Evolutionary conservation across 176 grass and related monocot genomes (phyloP), one percentile per base, ranked within the genome.

Genomic region (Triticum urartu): DNA sequence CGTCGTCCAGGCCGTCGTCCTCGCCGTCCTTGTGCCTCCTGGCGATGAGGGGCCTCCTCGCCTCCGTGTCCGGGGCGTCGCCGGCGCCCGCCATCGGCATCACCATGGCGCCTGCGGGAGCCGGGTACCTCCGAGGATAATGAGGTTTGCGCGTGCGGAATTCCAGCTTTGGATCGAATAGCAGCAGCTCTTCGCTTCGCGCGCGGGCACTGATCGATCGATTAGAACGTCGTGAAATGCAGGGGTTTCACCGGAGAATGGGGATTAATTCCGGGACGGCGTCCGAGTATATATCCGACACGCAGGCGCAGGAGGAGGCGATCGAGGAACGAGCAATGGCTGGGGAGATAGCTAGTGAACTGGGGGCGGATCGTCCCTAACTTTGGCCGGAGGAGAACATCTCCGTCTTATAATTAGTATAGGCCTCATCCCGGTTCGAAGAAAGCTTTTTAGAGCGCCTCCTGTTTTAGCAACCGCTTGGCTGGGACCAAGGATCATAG

Each of bases 41-140:
- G 39, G 88, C 79, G 14, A 98, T 78, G 74, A 98, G 90, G 5
- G 92, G 88, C 79, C 87, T 74, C 42, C 78, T 89, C 28, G 68
- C 83, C 30, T 95, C 90, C 42, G 75, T 20, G 67, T 30, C 28
- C 28, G 28, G 28, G 28, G 28, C 28, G 28, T 85, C 78, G 1
- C 72, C 72, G 61, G 75, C 22, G 62, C 78, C 52, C 66, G 84
- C 89, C 30, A 85, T 92, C 4, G 86, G 86, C 52, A 86, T 98
- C 42, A 50, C 83, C 79, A 79, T 73, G 81, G 75, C 81, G 64
- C 47, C 52, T 17, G 48, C 50, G 21, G 84, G n/a, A 48, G 47
- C 8, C 28, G 33, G 45, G 10, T 72, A 50, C 21, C 50, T 28
- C 30, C 15, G 59, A 26, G 81, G 82, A 77, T 64, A 25, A 65